Percentiles rank a stretch among this genome's conserved stretches.
phyloP scores from a whole-genome alignment of 2,329 filamentous ascomycete genomes.

The Erysiphe neolycopersici region DNA sequence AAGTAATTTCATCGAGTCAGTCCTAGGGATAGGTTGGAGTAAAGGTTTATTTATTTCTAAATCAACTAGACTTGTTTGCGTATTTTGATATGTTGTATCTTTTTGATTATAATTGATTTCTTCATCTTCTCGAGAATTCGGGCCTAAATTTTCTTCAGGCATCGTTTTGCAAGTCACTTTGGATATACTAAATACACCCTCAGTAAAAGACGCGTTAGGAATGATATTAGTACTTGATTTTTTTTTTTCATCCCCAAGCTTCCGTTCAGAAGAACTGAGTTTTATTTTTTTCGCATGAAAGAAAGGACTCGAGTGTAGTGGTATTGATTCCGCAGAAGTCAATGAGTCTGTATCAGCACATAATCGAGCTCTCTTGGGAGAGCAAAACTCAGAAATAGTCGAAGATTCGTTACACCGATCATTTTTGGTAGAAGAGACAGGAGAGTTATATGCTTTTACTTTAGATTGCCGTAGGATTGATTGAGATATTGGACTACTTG shows the following conservation, averaged over 20 bases:
- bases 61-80: too few relatives aligned
- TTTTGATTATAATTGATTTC: too few relatives aligned
- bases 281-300: conserved; percentile 1
- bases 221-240: conserved; percentile 21
- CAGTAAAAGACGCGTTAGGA: conserved; percentile 24
- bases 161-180: neutral
- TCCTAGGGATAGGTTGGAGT: too few relatives aligned
- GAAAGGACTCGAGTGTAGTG: conserved; percentile 21
- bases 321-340: conserved; percentile 12
- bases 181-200: conserved; percentile 19
- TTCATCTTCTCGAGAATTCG: too few relatives aligned
- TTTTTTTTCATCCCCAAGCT: conserved; percentile 16
- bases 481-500: conserved; percentile 19
- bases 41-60: too few relatives aligned
- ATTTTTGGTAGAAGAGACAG: conserved; percentile 4
- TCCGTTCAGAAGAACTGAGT: conserved; percentile 2
- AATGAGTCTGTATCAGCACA: conserved; percentile 20
- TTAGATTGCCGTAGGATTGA: conserved; percentile 4
- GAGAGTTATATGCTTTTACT: conserved; percentile 12
- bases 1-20: too few relatives aligned
- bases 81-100: too few relatives aligned
- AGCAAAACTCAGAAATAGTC: conserved; percentile 18
- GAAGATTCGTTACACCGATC: conserved; percentile 17
- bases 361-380: conserved; percentile 22
- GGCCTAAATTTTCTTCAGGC: too few relatives aligned